A percentile compares a stretch with the other conserved stretches of the same genome.
These are phyloP conservation scores for Eucalyptus paniculata DNA, from an alignment of 345 rosid species.

Conservation along the genomic window DNA sequence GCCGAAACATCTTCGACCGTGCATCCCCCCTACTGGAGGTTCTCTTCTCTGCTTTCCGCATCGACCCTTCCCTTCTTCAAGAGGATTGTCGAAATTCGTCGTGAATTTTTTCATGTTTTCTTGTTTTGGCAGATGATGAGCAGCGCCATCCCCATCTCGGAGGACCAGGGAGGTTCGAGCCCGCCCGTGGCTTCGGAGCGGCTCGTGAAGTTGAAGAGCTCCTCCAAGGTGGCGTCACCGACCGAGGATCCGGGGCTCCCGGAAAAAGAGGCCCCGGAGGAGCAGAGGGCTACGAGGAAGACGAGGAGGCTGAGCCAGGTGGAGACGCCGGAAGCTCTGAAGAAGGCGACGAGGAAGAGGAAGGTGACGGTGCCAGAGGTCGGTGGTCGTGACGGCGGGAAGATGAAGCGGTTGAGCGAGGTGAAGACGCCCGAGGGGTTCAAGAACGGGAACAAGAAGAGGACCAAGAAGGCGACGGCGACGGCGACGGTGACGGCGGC, in stretches of 20 bases:
- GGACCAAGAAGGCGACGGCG: not conserved
- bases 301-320: slow-evolving; percentile 26
- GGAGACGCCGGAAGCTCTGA: slow-evolving; percentile 18
- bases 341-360: not conserved
- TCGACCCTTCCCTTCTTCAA: not conserved
- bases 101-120: not conserved
- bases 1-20: not conserved
- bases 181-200: not conserved
- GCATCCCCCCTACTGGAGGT: not conserved
- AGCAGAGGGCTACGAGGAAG: not conserved
- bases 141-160: not conserved
- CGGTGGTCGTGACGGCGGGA: not conserved
- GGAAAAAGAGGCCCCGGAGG: not conserved
- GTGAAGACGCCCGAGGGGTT: slow-evolving; percentile 12
- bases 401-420: slow-evolving; percentile 7
- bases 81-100: not conserved
- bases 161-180: not conserved
- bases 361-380: not conserved
- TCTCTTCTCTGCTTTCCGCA: not conserved
- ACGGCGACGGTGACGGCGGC: not conserved
- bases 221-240: not conserved
- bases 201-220: not conserved
- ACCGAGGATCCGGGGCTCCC: not conserved
- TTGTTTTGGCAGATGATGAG: not conserved
- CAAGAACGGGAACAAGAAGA: not conserved